Conservation (phyloP, 148 eudicot genomes). For the Fagopyrum esculentum region DNA sequence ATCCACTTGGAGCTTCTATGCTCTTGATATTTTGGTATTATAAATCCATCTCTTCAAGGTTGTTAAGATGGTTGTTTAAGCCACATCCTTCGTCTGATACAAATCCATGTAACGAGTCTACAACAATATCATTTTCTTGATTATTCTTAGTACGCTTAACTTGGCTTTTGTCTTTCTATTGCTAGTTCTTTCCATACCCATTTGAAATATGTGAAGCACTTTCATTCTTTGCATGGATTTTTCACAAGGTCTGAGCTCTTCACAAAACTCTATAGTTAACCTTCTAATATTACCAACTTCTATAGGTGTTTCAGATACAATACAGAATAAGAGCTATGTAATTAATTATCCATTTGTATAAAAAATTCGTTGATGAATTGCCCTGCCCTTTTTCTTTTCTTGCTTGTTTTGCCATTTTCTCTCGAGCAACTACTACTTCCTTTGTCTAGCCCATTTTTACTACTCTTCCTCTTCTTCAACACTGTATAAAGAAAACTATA, state of each 20-base stretch:
- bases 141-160: slow-evolving; percentile 30
- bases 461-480: too few relatives aligned
- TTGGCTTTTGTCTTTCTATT: slow-evolving; percentile 22
- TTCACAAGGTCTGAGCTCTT: slow-evolving; percentile 13
- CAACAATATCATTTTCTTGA: slow-evolving; percentile 13
- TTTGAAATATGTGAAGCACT: neutral
- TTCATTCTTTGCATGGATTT: neutral
- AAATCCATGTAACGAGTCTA: slow-evolving; percentile 4
- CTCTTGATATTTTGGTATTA: too few relatives aligned
- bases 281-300: slow-evolving; percentile 11
- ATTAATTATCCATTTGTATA: too few relatives aligned
- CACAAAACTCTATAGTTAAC: slow-evolving; percentile 13
- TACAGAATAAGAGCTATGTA: too few relatives aligned
- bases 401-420: too few relatives aligned
- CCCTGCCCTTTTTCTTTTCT: too few relatives aligned
- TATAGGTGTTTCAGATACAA: neutral
- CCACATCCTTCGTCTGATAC: slow-evolving; percentile 13
- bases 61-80: slow-evolving; percentile 5
- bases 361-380: too few relatives aligned
- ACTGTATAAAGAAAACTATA: too few relatives aligned
- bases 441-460: too few relatives aligned
- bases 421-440: too few relatives aligned
- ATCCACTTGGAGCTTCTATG: neutral
- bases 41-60: neutral
- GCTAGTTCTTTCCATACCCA: slow-evolving; percentile 22